phyloP scores from a whole-genome alignment of 2,329 filamentous ascomycete species.

The Aspergillus phoenicis region DNA sequence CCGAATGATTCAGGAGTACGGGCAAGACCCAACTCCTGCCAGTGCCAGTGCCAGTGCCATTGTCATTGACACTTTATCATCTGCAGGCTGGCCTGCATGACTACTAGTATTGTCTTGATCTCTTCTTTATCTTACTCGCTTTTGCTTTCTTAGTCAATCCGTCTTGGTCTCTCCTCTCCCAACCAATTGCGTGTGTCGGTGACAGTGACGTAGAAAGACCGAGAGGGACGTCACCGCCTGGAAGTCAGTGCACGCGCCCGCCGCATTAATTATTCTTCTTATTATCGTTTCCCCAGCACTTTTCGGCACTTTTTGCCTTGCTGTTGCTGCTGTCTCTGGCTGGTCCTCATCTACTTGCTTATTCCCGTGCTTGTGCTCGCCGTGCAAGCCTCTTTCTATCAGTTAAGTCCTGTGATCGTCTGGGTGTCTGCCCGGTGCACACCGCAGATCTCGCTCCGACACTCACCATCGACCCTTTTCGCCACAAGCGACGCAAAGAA shows the following conservation, averaged over 20 bases:
- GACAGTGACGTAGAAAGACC: conserved; percentile 8
- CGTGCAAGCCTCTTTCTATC: background rate
- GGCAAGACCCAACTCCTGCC: too few species aligned
- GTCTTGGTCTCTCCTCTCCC: background rate
- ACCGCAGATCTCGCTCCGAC: background rate
- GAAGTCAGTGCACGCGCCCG: conserved; percentile 14
- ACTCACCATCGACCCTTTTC: background rate
- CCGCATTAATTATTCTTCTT: conserved; percentile 3
- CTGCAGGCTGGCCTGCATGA: too few species aligned
- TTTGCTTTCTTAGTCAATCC: background rate
- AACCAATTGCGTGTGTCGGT: background rate
- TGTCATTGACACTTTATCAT: too few species aligned
- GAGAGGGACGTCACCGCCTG: conserved; percentile 26
- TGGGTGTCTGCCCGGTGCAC: background rate
- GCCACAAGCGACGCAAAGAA: conserved; percentile 6
- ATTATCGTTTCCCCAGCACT: conserved; percentile 13
- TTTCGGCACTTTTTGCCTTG: background rate
- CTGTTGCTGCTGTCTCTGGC: background rate
- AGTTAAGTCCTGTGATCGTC: background rate
- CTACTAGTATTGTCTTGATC: too few species aligned
- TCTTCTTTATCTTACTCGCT: background rate
- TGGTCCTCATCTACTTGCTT: background rate
- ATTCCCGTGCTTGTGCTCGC: background rate
- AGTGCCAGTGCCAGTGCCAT: too few species aligned
- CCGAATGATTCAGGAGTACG: too few species aligned